Conservation (phyloP, 306 rosid genomes). For the Elaeagnus macrophylla region DNA sequence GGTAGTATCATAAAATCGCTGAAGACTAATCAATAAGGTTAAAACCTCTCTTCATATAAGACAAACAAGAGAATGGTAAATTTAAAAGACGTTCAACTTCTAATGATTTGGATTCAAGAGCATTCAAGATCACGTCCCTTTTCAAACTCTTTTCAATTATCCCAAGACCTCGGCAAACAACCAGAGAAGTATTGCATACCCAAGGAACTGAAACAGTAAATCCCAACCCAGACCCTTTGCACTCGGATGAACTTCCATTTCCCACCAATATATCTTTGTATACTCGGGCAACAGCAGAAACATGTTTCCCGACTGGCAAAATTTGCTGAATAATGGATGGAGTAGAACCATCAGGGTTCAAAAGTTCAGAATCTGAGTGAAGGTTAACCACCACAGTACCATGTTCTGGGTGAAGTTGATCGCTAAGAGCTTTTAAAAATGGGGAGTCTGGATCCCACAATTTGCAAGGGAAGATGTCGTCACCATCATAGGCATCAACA, state of each 20-base stretch:
- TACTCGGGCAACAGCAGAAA: conserved; percentile 49
- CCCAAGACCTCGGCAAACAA: conserved; percentile 66
- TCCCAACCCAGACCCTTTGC: conserved; percentile 49
- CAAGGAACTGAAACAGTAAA: conserved; percentile 80
- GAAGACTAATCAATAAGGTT: conserved; percentile 39
- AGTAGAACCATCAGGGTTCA: conserved; percentile 40
- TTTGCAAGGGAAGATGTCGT: conserved; percentile 74
- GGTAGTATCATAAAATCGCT: background rate
- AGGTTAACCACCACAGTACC: conserved; percentile 93
- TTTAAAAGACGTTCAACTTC: conserved; percentile 58
- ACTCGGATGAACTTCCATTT: conserved; percentile 21
- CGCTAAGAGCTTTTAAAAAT: conserved; percentile 58
- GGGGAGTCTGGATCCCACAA: conserved; percentile 62
- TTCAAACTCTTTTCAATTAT: conserved; percentile 18
- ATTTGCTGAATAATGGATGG: conserved; percentile 39
- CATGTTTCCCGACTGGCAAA: conserved; percentile 65
- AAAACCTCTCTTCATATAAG: conserved; percentile 65
- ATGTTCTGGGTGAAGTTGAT: conserved; percentile 64
- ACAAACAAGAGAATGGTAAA: conserved; percentile 67
- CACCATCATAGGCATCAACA: conserved; percentile 85
- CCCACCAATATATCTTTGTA: conserved; percentile 59
- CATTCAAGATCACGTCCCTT: conserved; percentile 31
- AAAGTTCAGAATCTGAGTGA: conserved; percentile 66
- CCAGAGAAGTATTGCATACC: conserved; percentile 77
- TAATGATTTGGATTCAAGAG: conserved; percentile 56